phyloP scores from a whole-genome alignment of 345 rosid genomes.

The Heritiera littoralis region DNA sequence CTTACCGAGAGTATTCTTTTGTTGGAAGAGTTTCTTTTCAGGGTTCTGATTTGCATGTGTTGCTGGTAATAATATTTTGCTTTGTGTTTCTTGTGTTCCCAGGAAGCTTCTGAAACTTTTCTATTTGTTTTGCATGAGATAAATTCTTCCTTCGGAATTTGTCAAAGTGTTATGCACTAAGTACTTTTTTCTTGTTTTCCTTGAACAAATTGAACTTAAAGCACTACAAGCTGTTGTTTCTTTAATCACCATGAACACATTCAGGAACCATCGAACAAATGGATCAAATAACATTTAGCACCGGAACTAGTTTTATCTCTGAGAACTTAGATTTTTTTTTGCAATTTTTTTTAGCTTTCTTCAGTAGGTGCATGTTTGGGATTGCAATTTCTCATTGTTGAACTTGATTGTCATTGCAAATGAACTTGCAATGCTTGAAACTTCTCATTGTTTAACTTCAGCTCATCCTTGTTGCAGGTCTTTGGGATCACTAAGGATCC shows the following conservation, averaged over 20 bases:
- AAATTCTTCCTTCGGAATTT: not conserved
- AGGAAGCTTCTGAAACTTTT: slow-evolving; percentile 9
- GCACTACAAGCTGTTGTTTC: not conserved
- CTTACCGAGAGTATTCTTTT: not conserved
- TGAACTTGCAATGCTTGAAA: slow-evolving; percentile 11
- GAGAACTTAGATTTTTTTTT: not conserved
- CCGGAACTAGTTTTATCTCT: not conserved
- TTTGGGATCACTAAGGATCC: slow-evolving; percentile 80
- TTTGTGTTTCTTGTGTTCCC: not conserved
- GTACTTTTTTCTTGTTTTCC: not conserved
- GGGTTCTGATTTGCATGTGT: not conserved
- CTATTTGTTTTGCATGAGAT: not conserved
- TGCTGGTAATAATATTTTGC: not conserved
- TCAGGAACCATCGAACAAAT: not conserved
- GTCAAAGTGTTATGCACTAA: not conserved
- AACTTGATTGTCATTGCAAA: not conserved
- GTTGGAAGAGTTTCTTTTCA: not conserved
- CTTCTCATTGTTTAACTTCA: not conserved
- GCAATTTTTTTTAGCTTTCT: not conserved
- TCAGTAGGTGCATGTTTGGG: not conserved
- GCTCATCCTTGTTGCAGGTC: slow-evolving; percentile 51
- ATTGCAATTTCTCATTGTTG: slow-evolving; percentile 6
- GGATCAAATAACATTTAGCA: not conserved
- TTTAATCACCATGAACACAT: not conserved
- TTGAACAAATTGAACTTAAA: not conserved